These are phyloP conservation scores for Yamadazyma conglobata DNA, from an alignment of 1,139 yeast species.

Conservation along the genomic window DNA sequence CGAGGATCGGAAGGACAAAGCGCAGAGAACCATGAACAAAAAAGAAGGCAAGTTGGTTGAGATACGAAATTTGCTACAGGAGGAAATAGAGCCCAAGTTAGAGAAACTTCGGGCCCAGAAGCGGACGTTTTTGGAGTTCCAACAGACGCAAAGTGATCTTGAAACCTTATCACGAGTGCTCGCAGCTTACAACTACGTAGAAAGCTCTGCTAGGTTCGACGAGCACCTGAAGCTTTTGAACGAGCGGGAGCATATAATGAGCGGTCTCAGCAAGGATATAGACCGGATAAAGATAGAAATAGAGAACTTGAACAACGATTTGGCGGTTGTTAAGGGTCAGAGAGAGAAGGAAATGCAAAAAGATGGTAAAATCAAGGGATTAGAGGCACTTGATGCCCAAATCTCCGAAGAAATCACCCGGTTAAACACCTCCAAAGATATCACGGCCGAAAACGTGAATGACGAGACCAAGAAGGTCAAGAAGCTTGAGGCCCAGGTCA, in stretches of 20 bases:
- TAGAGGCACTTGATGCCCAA: constrained; percentile 59
- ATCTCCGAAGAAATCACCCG: constrained; percentile 68
- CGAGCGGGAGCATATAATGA: constrained; percentile 34
- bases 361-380: constrained; percentile 58
- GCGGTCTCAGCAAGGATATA: constrained; percentile 33
- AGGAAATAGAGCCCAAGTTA: constrained; percentile 91
- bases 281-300: constrained; percentile 55
- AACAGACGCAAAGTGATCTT: constrained; percentile 76
- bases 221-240: constrained; percentile 37
- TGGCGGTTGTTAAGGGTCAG: constrained; percentile 50
- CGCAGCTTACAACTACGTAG: constrained; percentile 70
- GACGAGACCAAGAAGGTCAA: constrained; percentile 40
- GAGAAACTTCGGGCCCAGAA: constrained; percentile 80
- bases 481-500: constrained; percentile 16
- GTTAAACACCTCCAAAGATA: constrained; percentile 57
- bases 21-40: constrained; percentile 86
- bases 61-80: constrained; percentile 66
- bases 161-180: constrained; percentile 74
- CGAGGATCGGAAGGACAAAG: constrained; percentile 90
- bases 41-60: constrained; percentile 83
- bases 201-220: constrained; percentile 38
- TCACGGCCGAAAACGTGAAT: constrained; percentile 49
- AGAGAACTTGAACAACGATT: constrained; percentile 55
- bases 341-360: constrained; percentile 60
- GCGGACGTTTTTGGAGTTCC: constrained; percentile 78